Conservation (phyloP, 2,329 filamentous ascomycete genomes). For the Clonostachys solani region DNA sequence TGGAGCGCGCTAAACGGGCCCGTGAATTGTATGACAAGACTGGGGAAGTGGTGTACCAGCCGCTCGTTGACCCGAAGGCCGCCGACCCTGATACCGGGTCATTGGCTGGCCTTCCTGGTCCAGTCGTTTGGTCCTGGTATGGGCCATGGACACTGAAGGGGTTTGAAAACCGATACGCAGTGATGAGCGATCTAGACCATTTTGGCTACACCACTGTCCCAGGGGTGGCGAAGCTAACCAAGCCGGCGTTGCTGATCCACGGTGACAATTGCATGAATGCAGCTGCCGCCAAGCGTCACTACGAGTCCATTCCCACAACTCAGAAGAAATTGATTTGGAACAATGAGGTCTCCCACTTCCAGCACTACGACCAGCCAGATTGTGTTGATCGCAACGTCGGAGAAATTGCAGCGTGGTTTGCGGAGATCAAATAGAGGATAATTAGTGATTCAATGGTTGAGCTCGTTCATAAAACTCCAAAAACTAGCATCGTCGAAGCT, state of each 20-base stretch:
- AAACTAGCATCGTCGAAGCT: too few relatives aligned
- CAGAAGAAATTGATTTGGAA: conserved; percentile 22
- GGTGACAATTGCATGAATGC: conserved; percentile 22
- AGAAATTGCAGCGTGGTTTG: conserved; percentile 17
- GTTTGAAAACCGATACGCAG: conserved; percentile 20
- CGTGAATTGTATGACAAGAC: conserved; percentile 16
- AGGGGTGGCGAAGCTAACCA: conserved; percentile 17
- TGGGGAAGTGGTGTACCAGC: conserved; percentile 18
- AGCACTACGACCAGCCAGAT: conserved; percentile 18
- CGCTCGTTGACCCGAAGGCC: conserved; percentile 13
- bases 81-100: conserved; percentile 13
- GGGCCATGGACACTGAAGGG: conserved; percentile 18
- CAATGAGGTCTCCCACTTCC: conserved; percentile 18
- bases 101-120: conserved; percentile 17
- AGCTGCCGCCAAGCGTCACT: conserved; percentile 16
- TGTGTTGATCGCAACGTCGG: conserved; percentile 17
- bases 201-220: conserved; percentile 18
- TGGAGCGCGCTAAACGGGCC: conserved; percentile 15
- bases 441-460: too few relatives aligned
- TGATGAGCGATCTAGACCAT: conserved; percentile 22
- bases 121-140: conserved; percentile 20
- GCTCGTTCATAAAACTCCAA: too few relatives aligned
- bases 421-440: neutral
- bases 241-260: conserved; percentile 19
- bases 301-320: conserved; percentile 15